Evolutionary conservation across 805 yeast species (phyloP).

Genomic region (Yamadazyma nakazawae): DNA sequence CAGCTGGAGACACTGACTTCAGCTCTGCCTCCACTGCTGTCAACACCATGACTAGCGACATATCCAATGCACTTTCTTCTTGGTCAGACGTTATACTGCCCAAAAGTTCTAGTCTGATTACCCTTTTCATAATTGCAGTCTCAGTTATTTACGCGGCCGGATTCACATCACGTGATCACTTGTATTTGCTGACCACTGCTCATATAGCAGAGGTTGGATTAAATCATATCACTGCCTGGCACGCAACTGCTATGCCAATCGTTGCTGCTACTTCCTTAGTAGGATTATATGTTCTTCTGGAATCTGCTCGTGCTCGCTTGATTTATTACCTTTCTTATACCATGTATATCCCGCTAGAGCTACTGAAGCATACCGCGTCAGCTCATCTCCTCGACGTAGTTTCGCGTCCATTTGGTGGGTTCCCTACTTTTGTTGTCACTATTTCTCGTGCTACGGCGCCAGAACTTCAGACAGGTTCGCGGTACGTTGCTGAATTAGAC

Average conservation of each 20-base stretch:
- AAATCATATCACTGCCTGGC: background rate
- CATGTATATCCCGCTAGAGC: background rate
- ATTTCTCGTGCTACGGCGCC: background rate
- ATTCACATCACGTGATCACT: background rate
- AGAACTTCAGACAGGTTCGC: background rate
- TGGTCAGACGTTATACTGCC: background rate
- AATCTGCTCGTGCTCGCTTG: background rate
- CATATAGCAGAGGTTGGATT: background rate
- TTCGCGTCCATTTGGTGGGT: background rate
- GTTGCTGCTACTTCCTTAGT: background rate
- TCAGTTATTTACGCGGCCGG: constrained; percentile 2
- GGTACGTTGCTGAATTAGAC: background rate
- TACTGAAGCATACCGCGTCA: background rate
- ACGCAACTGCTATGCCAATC: background rate
- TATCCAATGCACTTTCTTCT: background rate
- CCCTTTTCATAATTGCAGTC: background rate
- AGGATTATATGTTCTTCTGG: background rate
- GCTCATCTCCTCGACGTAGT: background rate
- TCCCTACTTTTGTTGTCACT: background rate
- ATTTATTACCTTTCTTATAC: background rate
- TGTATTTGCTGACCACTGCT: background rate
- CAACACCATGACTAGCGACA: background rate
- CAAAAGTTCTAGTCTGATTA: background rate
- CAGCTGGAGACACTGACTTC: background rate
- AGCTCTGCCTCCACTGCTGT: background rate